These are phyloP conservation scores for Fusarium odoratissimum DNA, from an alignment of 2,329 filamentous ascomycete genomes.

Conservation along the genomic window DNA sequence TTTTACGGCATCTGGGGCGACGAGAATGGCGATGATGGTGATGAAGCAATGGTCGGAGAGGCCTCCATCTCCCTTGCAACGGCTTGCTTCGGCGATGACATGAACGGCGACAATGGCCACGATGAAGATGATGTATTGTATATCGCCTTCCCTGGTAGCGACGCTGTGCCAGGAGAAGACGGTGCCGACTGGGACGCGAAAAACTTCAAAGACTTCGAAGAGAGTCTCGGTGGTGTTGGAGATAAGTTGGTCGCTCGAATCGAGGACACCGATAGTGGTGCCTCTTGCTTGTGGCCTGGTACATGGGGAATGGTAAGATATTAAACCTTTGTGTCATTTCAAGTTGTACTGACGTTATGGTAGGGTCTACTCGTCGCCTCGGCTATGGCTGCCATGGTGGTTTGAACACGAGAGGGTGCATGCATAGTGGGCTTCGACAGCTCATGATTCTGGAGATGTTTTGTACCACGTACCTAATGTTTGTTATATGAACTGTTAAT, in stretches of 20 bases:
- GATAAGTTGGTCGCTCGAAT: conserved; percentile 60
- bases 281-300: conserved; percentile 13
- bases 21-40: conserved; percentile 65
- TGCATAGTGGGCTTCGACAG: background rate
- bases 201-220: conserved; percentile 62
- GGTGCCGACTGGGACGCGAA: conserved; percentile 66
- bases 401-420: conserved; percentile 40
- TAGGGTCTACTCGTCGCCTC: conserved; percentile 41
- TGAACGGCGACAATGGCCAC: conserved; percentile 68
- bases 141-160: conserved; percentile 67
- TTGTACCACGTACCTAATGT: background rate
- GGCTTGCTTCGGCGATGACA: conserved; percentile 63
- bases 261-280: conserved; percentile 30
- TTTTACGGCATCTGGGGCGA: conserved; percentile 72
- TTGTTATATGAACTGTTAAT: background rate
- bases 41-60: conserved; percentile 64
- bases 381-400: conserved; percentile 40
- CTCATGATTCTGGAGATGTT: background rate
- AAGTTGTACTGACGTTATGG: conserved; percentile 8
- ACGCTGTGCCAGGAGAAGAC: conserved; percentile 66
- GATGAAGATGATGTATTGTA: conserved; percentile 69
- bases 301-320: conserved; percentile 10
- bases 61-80: conserved; percentile 68
- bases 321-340: background rate
- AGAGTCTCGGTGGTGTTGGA: conserved; percentile 63